Base-by-base conservation (phyloP, 2,329 filamentous ascomycete species). In the Penicillium expansum region DNA sequence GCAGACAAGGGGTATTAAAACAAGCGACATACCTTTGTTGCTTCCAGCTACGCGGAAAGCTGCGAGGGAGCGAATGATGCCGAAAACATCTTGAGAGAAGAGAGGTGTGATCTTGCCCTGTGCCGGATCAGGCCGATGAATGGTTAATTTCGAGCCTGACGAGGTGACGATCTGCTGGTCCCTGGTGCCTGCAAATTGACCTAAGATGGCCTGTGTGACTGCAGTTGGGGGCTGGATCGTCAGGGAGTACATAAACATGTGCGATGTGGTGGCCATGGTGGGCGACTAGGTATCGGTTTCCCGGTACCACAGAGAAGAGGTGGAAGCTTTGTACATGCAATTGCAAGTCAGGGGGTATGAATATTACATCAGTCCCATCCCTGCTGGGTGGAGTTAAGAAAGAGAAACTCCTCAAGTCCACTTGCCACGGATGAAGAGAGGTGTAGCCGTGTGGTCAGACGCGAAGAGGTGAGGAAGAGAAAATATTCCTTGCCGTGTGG, bases 231-330 rank as follows among this genome's bases (percentile, higher is more conserved):
- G 89, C 78, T 97, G 92, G 71, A 99, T 88, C 67, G 94, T 97
- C 80, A 99, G 83, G 70, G 91, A 94, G 80, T 99, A 99, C 80
- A 99, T 87, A 76, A 97, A 97, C 91, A 97, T 96, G 75, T 93
- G 93, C 65, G 92, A 97, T 60, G 93, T 97, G 74, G 92, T 96
- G 80, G 94, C 93, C 94, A 97, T 97, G 74, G 58, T 81, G 78
- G 74, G 72, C 68, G 63, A 59, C 33, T 59, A 57, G 65, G 57
- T 66, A 58, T 56, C 48, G 63, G 62, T 64, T 58, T 49, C 49
- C 56, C 49, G 39, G 60, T 58, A 51, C 59, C 56, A 33, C 49
- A 35, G 16, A 57, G 57, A 52, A 58, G 37, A 52, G 48, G 57
- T 39, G 51, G 45, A 47, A 32, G 48, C 29, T 37, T 58, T 51